Base-by-base conservation (phyloP, 306 rosid genomes). In the Hippophae rhamnoides region DNA sequence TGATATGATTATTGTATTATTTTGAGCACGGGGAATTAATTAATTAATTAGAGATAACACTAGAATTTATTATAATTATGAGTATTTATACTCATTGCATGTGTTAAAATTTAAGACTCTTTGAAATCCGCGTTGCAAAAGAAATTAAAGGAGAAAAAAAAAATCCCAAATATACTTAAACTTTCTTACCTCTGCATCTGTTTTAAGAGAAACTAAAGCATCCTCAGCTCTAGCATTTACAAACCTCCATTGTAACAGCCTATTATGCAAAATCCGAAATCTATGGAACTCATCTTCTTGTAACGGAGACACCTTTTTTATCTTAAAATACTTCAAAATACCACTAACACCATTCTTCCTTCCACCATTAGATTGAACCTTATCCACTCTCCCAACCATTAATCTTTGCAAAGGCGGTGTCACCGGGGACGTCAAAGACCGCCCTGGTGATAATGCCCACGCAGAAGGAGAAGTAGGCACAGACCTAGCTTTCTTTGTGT, bases 361-460 rank as follows among this genome's bases (percentile, higher is more conserved):
- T 31, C 78, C 44, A 2, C 43, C 10, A 7, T 63, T 43, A 12
- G 14, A 42, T 11, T 70, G 78, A 64, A 31, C 58, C 69, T 18
- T 38, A 8, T 54, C 57, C 52, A 43, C 25, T 7, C 54, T 13
- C 9, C 38, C 40, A 23, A 13, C 66, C 0, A 18, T 18, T 18
- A 18, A 18, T 18, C 23, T 18, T 18, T 18, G 23, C 23, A 18
- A 18, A 18, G 62, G 49, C 2, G 40, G 18, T 14, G 51, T 69
- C 5, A 43, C 14, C 13, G 78, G 65, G 45, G 56, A 64, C 3
- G 81, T 64, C 7, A 78, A 57, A 41, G 74, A 65, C 62, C 81
- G 51, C 12, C 84, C 95, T 0, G 95, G 94, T 0, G 97, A 90
- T 46, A 90, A 64, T 0, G 95, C 95, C 97, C 97, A 90, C 0